Conservation (phyloP, 169 alveolate species). For the Plasmodium chabaudi region DNA sequence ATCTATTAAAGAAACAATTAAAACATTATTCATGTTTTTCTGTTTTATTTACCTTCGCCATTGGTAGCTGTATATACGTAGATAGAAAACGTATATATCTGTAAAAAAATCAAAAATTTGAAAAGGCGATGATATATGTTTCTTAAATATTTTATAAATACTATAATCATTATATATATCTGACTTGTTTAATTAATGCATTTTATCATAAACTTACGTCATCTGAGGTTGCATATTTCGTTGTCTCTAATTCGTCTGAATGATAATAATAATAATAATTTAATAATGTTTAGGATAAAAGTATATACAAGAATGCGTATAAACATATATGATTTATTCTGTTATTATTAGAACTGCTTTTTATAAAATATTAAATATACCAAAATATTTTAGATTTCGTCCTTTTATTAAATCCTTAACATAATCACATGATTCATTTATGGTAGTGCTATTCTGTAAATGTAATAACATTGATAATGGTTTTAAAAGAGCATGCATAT, state of each 20-base stretch:
- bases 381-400: constrained; percentile 64
- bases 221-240: constrained; percentile 20
- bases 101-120: not conserved
- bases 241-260: constrained; percentile 45
- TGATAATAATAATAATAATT: not conserved
- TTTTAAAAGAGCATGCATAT: not conserved
- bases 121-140: not conserved
- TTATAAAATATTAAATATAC: constrained; percentile 18
- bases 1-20: no score
- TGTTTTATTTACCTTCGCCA: constrained; percentile 13
- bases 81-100: constrained; percentile 49
- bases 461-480: not conserved
- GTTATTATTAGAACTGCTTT: not conserved
- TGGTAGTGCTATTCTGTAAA: constrained; percentile 40
- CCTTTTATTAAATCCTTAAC: constrained; percentile 50
- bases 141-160: no score
- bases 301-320: not conserved
- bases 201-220: constrained; percentile 16
- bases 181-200: not conserved
- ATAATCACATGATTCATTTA: constrained; percentile 41
- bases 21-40: no score
- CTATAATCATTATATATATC: not conserved
- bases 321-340: not conserved
- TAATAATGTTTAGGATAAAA: not conserved
- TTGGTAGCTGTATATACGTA: constrained; percentile 48